Percentiles rank a stretch among this genome's conserved stretches.
Conservation (phyloP, 23 red algal genomes). For the Agarophyton chilense region DNA sequence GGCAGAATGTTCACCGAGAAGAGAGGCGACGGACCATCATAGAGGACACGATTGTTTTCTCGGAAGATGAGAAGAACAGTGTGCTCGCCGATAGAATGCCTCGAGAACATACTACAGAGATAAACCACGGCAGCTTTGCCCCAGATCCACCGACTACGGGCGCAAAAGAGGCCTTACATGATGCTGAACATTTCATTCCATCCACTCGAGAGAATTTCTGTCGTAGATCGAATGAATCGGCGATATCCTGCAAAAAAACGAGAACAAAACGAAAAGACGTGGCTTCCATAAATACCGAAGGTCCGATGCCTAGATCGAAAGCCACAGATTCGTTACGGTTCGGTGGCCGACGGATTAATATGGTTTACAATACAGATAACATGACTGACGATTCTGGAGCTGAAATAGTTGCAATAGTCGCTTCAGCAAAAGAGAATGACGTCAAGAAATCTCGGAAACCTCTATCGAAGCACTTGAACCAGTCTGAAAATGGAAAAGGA, state of each 20-base stretch:
- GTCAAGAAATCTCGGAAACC: not conserved
- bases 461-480: not conserved
- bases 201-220: not conserved
- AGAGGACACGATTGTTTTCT: not conserved
- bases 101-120: not conserved
- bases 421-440: not conserved
- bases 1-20: not conserved
- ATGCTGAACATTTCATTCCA: too few species aligned
- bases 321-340: not conserved
- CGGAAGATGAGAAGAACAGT: not conserved
- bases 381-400: not conserved
- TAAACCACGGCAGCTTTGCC: not conserved
- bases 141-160: not conserved
- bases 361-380: not conserved
- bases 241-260: not conserved
- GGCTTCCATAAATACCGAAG: not conserved
- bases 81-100: not conserved
- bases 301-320: not conserved
- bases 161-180: not conserved
- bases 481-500: not conserved
- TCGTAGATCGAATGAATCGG: slow-evolving; percentile 1
- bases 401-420: slow-evolving; percentile 16
- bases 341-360: not conserved
- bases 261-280: not conserved
- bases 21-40: not conserved